phyloP scores from a whole-genome alignment of 768 basidiomycete genomes.

The Tulasnella sp. region DNA sequence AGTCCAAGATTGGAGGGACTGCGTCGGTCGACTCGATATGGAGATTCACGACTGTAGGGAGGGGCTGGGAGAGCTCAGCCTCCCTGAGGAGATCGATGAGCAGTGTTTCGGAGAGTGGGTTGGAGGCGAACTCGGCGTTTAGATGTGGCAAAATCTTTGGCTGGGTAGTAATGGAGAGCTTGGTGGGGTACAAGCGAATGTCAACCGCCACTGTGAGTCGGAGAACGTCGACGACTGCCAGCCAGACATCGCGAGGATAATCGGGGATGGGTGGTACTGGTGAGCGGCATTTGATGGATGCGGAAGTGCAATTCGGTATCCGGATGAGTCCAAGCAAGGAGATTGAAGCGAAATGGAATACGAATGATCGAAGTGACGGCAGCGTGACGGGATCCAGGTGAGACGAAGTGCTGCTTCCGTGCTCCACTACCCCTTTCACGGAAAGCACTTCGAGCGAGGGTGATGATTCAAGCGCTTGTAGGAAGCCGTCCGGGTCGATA shows the following conservation, averaged over 20 bases:
- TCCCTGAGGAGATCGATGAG: background rate
- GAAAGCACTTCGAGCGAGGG: background rate
- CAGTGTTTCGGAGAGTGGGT: background rate
- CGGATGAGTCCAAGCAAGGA: background rate
- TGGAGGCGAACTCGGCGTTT: background rate
- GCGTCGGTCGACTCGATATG: background rate
- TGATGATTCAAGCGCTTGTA: background rate
- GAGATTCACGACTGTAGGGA: background rate
- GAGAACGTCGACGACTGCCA: background rate
- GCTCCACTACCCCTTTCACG: background rate
- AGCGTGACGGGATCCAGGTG: background rate
- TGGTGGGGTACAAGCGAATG: background rate
- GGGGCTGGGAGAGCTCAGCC: background rate
- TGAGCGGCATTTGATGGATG: background rate
- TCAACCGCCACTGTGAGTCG: background rate
- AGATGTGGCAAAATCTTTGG: background rate
- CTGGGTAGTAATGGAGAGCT: background rate
- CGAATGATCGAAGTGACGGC: background rate
- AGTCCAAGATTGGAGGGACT: background rate
- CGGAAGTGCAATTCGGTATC: background rate
- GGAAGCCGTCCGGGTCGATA: background rate
- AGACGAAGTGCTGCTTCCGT: background rate
- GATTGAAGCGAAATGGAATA: background rate
- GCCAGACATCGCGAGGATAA: background rate
- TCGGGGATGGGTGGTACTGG: background rate